These are phyloP conservation scores for Petunia axillaris DNA, from an alignment of 257 asterid genomes.

Conservation along the genomic window DNA sequence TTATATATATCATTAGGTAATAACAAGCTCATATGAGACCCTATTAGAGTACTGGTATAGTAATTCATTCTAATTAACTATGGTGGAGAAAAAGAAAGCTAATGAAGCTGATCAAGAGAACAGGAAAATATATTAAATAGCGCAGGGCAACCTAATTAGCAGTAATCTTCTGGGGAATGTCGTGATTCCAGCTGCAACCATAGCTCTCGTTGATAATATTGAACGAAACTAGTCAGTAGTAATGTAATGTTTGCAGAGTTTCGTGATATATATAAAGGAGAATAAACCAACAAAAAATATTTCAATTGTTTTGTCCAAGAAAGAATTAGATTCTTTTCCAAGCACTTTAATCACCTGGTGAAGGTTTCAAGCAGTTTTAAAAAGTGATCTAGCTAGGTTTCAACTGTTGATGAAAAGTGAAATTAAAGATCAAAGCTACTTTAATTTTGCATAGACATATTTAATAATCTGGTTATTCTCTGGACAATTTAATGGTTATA, in stretches of 20 bases:
- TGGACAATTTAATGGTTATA: too few relatives aligned
- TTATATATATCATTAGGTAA: background rate
- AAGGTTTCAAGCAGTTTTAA: background rate
- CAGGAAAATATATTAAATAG: background rate
- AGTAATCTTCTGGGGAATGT: background rate
- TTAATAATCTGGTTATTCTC: too few relatives aligned
- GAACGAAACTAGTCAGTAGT: too few relatives aligned
- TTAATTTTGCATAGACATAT: too few relatives aligned
- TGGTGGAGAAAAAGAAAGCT: background rate
- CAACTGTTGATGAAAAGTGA: too few relatives aligned
- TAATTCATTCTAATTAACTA: too few relatives aligned
- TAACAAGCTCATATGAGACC: too few relatives aligned
- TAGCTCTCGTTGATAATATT: background rate
- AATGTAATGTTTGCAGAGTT: background rate
- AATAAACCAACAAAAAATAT: background rate
- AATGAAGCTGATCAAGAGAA: background rate
- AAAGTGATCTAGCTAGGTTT: too few relatives aligned
- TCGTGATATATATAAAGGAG: background rate
- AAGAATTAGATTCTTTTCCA: background rate
- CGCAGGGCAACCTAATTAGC: background rate
- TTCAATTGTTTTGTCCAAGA: background rate
- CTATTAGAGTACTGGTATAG: too few relatives aligned
- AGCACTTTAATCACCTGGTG: background rate
- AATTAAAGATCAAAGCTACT: too few relatives aligned
- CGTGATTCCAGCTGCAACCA: background rate